phyloP scores from a whole-genome alignment of 139 green algal genomes.

The Coelastrella sp. region DNA sequence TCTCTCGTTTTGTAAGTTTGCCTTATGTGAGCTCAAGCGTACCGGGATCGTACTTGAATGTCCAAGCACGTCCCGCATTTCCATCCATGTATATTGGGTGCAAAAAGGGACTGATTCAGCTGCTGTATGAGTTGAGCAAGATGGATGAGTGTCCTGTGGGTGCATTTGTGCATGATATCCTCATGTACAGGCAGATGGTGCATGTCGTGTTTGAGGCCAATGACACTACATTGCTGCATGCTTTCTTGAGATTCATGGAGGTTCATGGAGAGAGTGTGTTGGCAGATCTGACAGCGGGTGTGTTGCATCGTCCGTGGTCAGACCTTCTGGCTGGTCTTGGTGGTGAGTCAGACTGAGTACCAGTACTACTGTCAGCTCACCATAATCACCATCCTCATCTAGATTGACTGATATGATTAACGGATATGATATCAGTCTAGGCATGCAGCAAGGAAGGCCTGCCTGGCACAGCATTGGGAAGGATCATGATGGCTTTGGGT shows the following conservation, averaged over 20 bases:
- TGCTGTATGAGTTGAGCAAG: background rate
- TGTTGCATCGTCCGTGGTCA: no score
- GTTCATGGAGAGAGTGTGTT: conserved; percentile 8
- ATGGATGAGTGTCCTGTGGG: background rate
- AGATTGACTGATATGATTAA: no score
- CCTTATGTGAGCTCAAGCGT: background rate
- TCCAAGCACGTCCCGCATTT: background rate
- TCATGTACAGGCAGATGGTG: background rate
- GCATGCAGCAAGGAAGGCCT: no score
- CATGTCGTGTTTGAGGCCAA: background rate
- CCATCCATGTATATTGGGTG: conserved; percentile 3
- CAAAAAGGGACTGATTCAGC: background rate
- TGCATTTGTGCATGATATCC: background rate
- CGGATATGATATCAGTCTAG: no score
- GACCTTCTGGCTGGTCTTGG: no score
- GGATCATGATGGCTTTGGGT: no score
- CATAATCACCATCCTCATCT: no score
- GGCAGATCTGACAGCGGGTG: background rate
- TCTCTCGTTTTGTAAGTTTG: background rate
- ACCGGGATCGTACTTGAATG: background rate
- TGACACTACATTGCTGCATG: background rate
- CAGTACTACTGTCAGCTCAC: no score
- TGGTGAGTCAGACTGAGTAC: no score
- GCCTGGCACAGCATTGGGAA: no score
- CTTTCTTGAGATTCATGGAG: conserved; percentile 10